A percentile compares a stretch with the other conserved stretches of the same genome.
These are phyloP conservation scores for Thalassia testudinum DNA, from an alignment of 116 monocot genomes.

Conservation along the genomic window DNA sequence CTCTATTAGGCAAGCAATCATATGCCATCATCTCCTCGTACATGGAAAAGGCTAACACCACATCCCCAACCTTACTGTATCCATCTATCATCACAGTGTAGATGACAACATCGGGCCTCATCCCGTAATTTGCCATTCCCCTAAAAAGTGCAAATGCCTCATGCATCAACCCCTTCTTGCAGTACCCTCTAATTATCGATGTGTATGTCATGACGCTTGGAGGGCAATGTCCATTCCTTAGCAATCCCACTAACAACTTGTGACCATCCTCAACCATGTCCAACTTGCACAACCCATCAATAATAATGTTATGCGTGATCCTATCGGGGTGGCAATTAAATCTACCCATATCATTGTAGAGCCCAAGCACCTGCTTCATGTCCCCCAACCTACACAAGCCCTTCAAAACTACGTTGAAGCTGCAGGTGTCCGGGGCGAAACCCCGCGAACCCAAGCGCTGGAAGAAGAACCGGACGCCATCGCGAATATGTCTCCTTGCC, in stretches of 20 bases:
- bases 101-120: constrained; percentile 40
- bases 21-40: constrained; percentile 38
- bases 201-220: constrained; percentile 54
- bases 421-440: constrained; percentile 47
- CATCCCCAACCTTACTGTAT: constrained; percentile 48
- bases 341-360: constrained; percentile 27
- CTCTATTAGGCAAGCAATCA: constrained; percentile 52
- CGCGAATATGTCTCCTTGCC: constrained; percentile 8
- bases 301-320: constrained; percentile 37
- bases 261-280: constrained; percentile 23
- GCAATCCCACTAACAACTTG: constrained; percentile 23
- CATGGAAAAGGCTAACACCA: constrained; percentile 22
- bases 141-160: constrained; percentile 31
- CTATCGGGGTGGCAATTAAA: constrained; percentile 41
- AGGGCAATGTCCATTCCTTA: constrained; percentile 8
- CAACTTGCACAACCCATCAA: constrained; percentile 46
- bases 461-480: constrained; percentile 31
- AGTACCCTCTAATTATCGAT: constrained; percentile 40
- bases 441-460: constrained; percentile 7
- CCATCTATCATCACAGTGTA: constrained; percentile 86
- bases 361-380: constrained; percentile 31
- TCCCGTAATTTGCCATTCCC: constrained; percentile 44
- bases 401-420: constrained; percentile 52
- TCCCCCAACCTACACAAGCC: constrained; percentile 39
- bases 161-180: constrained; percentile 44